Conservation (phyloP, 768 basidiomycete genomes). For the Amanita brunnescens region DNA sequence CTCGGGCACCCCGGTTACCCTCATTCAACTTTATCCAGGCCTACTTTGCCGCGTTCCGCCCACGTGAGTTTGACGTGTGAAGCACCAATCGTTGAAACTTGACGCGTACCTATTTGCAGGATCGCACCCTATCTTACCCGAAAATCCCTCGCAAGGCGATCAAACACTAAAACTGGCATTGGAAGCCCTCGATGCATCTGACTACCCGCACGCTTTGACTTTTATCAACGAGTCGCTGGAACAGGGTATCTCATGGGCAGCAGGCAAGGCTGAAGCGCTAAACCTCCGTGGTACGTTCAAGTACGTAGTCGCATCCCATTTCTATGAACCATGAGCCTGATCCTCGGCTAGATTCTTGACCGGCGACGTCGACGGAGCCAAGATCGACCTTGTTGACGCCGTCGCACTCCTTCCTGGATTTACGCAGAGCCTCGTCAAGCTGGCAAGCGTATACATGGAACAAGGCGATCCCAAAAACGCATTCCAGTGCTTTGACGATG, state of each 20-base stretch:
- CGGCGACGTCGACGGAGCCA: slow-evolving; percentile 74
- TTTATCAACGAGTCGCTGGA: slow-evolving; percentile 80
- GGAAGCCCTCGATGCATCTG: slow-evolving; percentile 74
- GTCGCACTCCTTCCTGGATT: slow-evolving; percentile 56
- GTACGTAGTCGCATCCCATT: slow-evolving; percentile 31
- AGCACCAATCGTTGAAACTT: not conserved
- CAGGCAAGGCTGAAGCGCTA: slow-evolving; percentile 76
- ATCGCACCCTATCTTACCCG: slow-evolving; percentile 63
- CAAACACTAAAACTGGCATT: slow-evolving; percentile 72
- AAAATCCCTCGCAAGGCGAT: slow-evolving; percentile 71
- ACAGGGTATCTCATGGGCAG: slow-evolving; percentile 74
- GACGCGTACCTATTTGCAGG: slow-evolving; percentile 33
- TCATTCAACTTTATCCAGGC: slow-evolving; percentile 89
- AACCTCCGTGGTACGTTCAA: slow-evolving; percentile 96
- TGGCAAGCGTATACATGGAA: slow-evolving; percentile 97
- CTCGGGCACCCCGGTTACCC: slow-evolving; percentile 75
- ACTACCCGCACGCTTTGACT: slow-evolving; percentile 75
- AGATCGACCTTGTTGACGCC: slow-evolving; percentile 73
- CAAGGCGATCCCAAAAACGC: slow-evolving; percentile 73
- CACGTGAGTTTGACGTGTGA: slow-evolving; percentile 43
- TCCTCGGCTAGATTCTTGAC: slow-evolving; percentile 64
- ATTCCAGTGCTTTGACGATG: slow-evolving; percentile 87
- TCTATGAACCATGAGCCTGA: not conserved
- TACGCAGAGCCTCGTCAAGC: slow-evolving; percentile 91
- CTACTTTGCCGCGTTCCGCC: slow-evolving; percentile 95